Base-by-base conservation (phyloP, 108 stramenopile species). In the Ochromonas danica region DNA sequence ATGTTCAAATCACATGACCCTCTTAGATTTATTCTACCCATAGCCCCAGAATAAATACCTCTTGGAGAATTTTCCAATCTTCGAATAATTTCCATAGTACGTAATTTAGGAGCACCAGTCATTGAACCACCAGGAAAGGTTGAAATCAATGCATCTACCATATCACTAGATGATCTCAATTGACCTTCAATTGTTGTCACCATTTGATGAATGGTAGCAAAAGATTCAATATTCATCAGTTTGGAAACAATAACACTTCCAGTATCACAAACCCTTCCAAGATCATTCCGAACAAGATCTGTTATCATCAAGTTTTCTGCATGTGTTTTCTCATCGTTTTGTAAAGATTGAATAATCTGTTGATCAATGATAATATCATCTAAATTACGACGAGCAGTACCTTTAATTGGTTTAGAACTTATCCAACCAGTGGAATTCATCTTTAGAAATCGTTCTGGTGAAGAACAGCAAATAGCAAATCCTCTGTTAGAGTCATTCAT, bases 241-340 rank as follows among this genome's bases (percentile, higher is more conserved):
- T 92, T 90, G 0, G 96, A 91, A 25, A 98, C 96, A 71, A 91
- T 89, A 0, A 97, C 96, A 17, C 91, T 84, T 2, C 95, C 95
- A 27, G 89, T 81, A 61, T 91, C 67, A 78, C 95, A 95, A 1
- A 96, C 92, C 0, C 96, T 88, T 43, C 92, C 92, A 57, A 97
- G 75, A 80, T 98, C 96, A 81, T 96, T 96, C 28, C 97, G 89
- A 17, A 97, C 87, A 62, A 98, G 83, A 85, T 98, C 97, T 0
- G 94, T 95, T 71, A 98, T 97, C 97, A 98, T 98, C 38, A 98
- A 86, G 79, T 98, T 97, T 71, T 98, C 96, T 0, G 95, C 95
- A 35, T 88, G 91, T 67, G 93, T 92, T 75, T 94, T 94, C 6
- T 33, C 36, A 89, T 67, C 10, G 87, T 90, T 45, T 61, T 86